Evolutionary conservation across 78 protist species (phyloP).

Genomic region (Emiliania huxleyi): DNA sequence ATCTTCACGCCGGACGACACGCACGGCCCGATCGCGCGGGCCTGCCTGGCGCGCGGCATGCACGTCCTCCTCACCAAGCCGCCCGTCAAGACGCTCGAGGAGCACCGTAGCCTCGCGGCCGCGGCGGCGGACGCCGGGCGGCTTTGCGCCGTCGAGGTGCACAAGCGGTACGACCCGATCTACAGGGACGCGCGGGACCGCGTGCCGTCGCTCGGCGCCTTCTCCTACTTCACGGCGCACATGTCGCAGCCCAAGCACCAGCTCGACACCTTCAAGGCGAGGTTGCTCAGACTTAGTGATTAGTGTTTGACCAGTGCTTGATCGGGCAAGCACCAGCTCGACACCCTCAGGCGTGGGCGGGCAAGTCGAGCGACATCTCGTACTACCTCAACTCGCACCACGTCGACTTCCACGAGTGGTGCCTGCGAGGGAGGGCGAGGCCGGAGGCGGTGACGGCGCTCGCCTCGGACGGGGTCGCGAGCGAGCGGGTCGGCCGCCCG

Average conservation of each 20-base stretch:
- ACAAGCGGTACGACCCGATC: slow-evolving; percentile 61
- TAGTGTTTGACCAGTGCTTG: too few relatives aligned
- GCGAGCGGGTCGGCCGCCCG: not conserved
- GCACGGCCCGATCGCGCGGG: slow-evolving; percentile 42
- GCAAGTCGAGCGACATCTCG: slow-evolving; percentile 48
- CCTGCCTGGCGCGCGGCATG: slow-evolving; percentile 44
- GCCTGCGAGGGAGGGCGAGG: slow-evolving; percentile 16
- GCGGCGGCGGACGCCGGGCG: not conserved
- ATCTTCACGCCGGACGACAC: slow-evolving; percentile 76
- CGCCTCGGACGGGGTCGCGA: slow-evolving; percentile 46
- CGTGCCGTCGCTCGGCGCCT: slow-evolving; percentile 25
- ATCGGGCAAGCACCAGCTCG: slow-evolving; percentile 56
- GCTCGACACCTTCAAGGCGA: slow-evolving; percentile 52
- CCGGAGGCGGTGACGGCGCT: slow-evolving; percentile 52
- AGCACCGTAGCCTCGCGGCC: slow-evolving; percentile 34
- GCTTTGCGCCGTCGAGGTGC: slow-evolving; percentile 50
- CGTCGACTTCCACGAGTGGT: slow-evolving; percentile 60
- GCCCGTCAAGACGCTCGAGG: slow-evolving; percentile 45
- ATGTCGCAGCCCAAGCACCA: slow-evolving; percentile 66
- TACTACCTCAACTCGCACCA: slow-evolving; percentile 66
- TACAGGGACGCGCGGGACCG: slow-evolving; percentile 49
- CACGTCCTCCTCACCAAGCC: slow-evolving; percentile 73
- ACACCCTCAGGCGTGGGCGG: slow-evolving; percentile 61
- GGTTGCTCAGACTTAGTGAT: too few relatives aligned
- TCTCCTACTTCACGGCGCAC: slow-evolving; percentile 20